Percentiles rank a stretch among this genome's conserved stretches.
These are phyloP conservation scores for Ceratocystis alfenasii DNA, from an alignment of 2,329 filamentous ascomycete genomes.

Conservation along the genomic window DNA sequence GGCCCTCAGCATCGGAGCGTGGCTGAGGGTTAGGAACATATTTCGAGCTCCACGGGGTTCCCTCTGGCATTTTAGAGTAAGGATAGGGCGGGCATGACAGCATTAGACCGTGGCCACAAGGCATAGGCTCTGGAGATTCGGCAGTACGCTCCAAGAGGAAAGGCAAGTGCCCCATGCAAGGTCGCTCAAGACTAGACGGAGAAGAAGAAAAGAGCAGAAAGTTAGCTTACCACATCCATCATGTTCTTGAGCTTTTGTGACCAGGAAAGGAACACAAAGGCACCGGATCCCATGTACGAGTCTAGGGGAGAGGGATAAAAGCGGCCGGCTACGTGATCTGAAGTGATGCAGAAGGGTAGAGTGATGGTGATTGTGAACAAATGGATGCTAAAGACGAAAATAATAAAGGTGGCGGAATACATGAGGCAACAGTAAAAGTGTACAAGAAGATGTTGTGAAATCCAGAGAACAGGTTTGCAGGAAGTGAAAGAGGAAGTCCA, in stretches of 20 bases:
- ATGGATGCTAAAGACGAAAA: neutral
- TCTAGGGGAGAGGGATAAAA: no score
- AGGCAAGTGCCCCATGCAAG: slow-evolving; percentile 85
- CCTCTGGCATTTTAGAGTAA: slow-evolving; percentile 37
- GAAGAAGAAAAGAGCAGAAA: slow-evolving; percentile 17
- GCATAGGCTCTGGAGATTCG: slow-evolving; percentile 32
- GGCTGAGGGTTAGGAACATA: slow-evolving; percentile 30
- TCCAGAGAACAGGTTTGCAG: neutral
- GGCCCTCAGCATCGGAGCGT: slow-evolving; percentile 22
- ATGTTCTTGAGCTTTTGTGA: slow-evolving; percentile 5
- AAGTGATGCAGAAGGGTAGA: slow-evolving; percentile 3
- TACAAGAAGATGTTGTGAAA: neutral
- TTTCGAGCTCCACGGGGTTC: slow-evolving; percentile 42
- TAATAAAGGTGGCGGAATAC: neutral
- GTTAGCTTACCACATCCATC: slow-evolving; percentile 17
- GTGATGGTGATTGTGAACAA: neutral
- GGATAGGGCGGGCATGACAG: slow-evolving; percentile 70
- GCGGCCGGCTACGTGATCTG: neutral
- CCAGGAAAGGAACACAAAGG: neutral
- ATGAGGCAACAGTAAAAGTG: neutral
- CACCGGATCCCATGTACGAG: neutral
- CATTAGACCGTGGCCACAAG: slow-evolving; percentile 89
- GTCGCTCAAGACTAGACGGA: slow-evolving; percentile 66
- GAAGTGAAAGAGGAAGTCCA: neutral
- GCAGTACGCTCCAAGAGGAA: slow-evolving; percentile 51